phyloP scores from a whole-genome alignment of 2,329 filamentous ascomycete species.

The Verticillium dahliae region DNA sequence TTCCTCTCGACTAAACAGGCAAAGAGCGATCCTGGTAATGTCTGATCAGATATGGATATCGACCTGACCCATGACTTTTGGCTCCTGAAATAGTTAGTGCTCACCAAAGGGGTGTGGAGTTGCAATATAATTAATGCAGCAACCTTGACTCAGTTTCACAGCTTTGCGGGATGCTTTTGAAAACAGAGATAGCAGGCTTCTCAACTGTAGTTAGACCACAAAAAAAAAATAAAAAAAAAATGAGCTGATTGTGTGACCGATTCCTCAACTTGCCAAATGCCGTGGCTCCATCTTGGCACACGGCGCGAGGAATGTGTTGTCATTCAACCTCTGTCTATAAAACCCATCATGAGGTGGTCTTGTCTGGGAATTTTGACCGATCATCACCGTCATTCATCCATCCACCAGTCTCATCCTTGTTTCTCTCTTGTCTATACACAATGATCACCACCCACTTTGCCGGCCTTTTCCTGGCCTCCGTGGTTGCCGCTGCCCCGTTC shows the following conservation, averaged over 20 bases:
- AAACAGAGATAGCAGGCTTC: background rate
- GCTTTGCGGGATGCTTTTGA: background rate
- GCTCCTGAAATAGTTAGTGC: background rate
- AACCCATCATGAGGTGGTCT: background rate
- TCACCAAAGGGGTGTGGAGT: background rate
- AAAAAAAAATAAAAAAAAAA: no score
- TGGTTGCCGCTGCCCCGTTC: slow-evolving; percentile 3
- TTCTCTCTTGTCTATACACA: background rate
- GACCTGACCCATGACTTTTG: no score
- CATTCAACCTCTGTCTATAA: background rate
- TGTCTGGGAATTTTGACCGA: background rate
- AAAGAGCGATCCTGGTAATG: background rate
- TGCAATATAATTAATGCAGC: background rate
- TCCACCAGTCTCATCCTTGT: background rate
- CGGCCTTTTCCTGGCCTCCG: slow-evolving; percentile 2
- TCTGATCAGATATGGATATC: no score
- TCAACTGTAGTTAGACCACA: background rate
- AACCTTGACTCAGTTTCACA: background rate
- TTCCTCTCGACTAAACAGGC: background rate
- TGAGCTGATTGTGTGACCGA: background rate
- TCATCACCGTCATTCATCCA: background rate
- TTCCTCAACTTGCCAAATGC: background rate
- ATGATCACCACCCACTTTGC: slow-evolving; percentile 4
- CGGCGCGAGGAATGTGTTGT: background rate
- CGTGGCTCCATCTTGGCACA: background rate